Percentiles rank a stretch among this genome's conserved stretches.
phyloP scores from a whole-genome alignment of 306 rosid genomes.

The Oemleria cerasiformis region DNA sequence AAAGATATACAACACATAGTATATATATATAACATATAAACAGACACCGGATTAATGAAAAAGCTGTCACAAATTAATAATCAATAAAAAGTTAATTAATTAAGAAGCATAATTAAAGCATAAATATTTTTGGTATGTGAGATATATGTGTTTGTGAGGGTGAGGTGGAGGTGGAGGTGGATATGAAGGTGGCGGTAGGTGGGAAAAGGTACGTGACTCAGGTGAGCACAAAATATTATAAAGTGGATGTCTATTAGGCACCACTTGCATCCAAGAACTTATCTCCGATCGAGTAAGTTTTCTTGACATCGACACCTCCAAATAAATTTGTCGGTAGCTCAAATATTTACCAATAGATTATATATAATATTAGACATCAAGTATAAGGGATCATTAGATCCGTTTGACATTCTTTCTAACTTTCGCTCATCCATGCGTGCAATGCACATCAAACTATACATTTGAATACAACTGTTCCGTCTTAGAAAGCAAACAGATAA shows the following conservation, averaged over 20 bases:
- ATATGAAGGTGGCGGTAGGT: neutral
- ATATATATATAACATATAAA: too few relatives aligned
- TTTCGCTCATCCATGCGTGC: neutral
- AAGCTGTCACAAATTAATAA: neutral
- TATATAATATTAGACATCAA: neutral
- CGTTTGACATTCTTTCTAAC: conserved; percentile 12
- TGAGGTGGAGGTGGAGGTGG: too few relatives aligned
- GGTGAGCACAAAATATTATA: neutral
- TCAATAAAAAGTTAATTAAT: neutral
- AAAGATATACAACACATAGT: too few relatives aligned
- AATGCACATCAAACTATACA: too few relatives aligned
- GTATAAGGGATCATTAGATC: neutral
- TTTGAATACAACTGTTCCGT: too few relatives aligned
- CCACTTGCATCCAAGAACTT: conserved; percentile 7
- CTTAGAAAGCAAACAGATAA: neutral
- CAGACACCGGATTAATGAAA: too few relatives aligned
- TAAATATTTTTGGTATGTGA: neutral
- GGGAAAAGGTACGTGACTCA: conserved; percentile 8
- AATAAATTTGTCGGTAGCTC: too few relatives aligned
- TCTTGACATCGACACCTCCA: too few relatives aligned
- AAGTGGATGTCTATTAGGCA: conserved; percentile 21
- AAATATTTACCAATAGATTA: too few relatives aligned
- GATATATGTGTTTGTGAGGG: too few relatives aligned
- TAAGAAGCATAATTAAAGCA: neutral
- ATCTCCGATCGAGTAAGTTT: neutral